A percentile compares a stretch with the other conserved stretches of the same genome.
These are phyloP conservation scores for Acacia crassicarpa DNA, from an alignment of 306 rosid species.

Conservation along the genomic window DNA sequence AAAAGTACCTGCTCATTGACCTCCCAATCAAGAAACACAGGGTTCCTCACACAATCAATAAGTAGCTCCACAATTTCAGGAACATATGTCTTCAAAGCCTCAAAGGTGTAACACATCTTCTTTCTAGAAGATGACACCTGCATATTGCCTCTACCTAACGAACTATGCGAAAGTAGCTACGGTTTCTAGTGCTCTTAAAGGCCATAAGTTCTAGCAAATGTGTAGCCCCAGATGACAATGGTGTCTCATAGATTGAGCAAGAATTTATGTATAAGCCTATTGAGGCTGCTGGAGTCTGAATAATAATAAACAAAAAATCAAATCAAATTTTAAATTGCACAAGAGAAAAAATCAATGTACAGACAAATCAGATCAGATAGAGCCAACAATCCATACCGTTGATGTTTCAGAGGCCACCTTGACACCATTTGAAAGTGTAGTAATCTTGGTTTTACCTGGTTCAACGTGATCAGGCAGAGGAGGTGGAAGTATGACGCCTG, in stretches of 20 bases:
- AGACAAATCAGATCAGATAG: background rate
- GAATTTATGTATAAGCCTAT: conserved; percentile 77
- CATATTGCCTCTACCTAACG: conserved; percentile 80
- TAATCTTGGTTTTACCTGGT: conserved; percentile 60
- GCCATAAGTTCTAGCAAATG: conserved; percentile 93
- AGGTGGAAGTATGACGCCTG: conserved; percentile 62
- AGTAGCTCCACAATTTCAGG: conserved; percentile 96
- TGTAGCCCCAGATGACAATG: conserved; percentile 66
- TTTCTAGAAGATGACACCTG: conserved; percentile 85
- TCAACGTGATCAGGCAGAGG: conserved; percentile 75
- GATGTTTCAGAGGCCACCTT: conserved; percentile 80
- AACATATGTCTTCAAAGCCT: conserved; percentile 79
- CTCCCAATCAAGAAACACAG: conserved; percentile 92
- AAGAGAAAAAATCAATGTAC: background rate
- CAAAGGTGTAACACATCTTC: conserved; percentile 87
- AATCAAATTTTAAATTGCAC: background rate
- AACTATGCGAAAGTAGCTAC: conserved; percentile 79
- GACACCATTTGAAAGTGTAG: conserved; percentile 78
- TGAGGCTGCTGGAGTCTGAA: conserved; percentile 73
- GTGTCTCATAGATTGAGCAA: conserved; percentile 83
- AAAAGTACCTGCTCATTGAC: conserved; percentile 78
- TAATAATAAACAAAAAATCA: conserved; percentile 19
- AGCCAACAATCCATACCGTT: conserved; percentile 40
- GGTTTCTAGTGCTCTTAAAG: conserved; percentile 75
- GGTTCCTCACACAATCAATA: conserved; percentile 71